These are phyloP conservation scores for Diaporthe nobilis DNA, from an alignment of 2,329 filamentous ascomycete genomes.

Conservation along the genomic window DNA sequence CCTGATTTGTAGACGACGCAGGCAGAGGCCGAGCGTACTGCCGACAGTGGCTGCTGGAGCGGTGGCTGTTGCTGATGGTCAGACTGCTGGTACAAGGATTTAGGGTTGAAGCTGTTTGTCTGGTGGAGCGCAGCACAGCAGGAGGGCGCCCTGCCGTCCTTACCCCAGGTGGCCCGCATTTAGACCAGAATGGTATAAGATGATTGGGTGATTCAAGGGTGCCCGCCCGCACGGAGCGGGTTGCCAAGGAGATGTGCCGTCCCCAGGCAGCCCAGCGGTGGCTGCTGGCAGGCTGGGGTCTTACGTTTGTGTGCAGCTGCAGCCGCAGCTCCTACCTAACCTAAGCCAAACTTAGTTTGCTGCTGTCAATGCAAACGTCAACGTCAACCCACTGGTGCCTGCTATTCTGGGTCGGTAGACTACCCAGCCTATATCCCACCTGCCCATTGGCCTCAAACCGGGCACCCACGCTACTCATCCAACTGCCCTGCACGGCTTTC, in stretches of 20 bases:
- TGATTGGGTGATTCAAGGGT: neutral
- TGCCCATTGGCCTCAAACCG: neutral
- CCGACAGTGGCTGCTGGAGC: neutral
- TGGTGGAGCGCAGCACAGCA: conserved; percentile 18
- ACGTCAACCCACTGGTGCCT: conserved; percentile 39
- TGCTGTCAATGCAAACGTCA: conserved; percentile 19
- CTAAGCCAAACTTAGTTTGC: conserved; percentile 13
- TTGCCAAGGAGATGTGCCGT: conserved; percentile 22
- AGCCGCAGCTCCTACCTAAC: neutral
- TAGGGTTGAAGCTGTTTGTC: conserved; percentile 29
- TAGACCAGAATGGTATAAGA: conserved; percentile 25
- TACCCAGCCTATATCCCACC: neutral
- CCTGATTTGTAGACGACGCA: neutral
- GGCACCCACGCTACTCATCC: neutral
- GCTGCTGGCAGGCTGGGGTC: conserved; percentile 9
- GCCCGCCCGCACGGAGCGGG: conserved; percentile 7
- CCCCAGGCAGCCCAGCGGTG: neutral
- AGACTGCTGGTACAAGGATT: conserved; percentile 15
- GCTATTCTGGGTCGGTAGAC: conserved; percentile 2
- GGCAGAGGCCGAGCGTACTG: neutral
- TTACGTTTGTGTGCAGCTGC: conserved; percentile 6
- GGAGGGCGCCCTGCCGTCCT: neutral
- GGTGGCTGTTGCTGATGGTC: conserved; percentile 14
- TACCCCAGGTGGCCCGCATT: conserved; percentile 20
- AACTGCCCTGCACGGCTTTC: neutral